phyloP scores from a whole-genome alignment of 2,329 filamentous ascomycete genomes.

The Penicillium sp. region DNA sequence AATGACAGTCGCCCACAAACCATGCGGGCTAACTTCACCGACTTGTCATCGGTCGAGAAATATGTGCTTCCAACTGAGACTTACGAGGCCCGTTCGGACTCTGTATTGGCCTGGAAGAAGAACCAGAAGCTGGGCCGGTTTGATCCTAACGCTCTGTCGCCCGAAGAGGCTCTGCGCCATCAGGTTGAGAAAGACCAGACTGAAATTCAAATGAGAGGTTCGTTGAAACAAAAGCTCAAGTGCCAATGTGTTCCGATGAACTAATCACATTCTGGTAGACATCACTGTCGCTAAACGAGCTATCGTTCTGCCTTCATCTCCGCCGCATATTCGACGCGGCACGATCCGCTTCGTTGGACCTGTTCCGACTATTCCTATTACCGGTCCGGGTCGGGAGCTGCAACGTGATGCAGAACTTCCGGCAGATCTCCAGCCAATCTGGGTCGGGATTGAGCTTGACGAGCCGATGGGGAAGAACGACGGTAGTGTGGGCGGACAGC shows the following conservation, averaged over 20 bases:
- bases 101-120: slow-evolving; percentile 93
- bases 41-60: slow-evolving; percentile 78
- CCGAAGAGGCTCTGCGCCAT: slow-evolving; percentile 68
- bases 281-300: slow-evolving; percentile 45
- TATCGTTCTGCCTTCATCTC: slow-evolving; percentile 41
- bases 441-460: slow-evolving; percentile 60
- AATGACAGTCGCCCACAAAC: slow-evolving; percentile 73
- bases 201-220: slow-evolving; percentile 68
- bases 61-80: slow-evolving; percentile 82
- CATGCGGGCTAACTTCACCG: slow-evolving; percentile 74
- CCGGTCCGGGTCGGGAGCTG: slow-evolving; percentile 26
- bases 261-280: slow-evolving; percentile 24
- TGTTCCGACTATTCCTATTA: slow-evolving; percentile 38
- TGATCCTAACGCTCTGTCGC: slow-evolving; percentile 74
- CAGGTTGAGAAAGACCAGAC: slow-evolving; percentile 56
- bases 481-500: slow-evolving; percentile 49
- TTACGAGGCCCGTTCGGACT: slow-evolving; percentile 83
- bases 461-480: slow-evolving; percentile 66
- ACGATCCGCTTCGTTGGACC: slow-evolving; percentile 43
- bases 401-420: slow-evolving; percentile 18
- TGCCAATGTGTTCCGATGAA: background rate
- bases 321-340: slow-evolving; percentile 43
- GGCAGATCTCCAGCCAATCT: slow-evolving; percentile 36
- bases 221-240: slow-evolving; percentile 14
- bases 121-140: slow-evolving; percentile 94